A percentile compares a stretch with the other conserved stretches of the same genome.
phyloP scores from a whole-genome alignment of 2,329 filamentous ascomycete species.

The Zelopaecilomyces penicillatus region DNA sequence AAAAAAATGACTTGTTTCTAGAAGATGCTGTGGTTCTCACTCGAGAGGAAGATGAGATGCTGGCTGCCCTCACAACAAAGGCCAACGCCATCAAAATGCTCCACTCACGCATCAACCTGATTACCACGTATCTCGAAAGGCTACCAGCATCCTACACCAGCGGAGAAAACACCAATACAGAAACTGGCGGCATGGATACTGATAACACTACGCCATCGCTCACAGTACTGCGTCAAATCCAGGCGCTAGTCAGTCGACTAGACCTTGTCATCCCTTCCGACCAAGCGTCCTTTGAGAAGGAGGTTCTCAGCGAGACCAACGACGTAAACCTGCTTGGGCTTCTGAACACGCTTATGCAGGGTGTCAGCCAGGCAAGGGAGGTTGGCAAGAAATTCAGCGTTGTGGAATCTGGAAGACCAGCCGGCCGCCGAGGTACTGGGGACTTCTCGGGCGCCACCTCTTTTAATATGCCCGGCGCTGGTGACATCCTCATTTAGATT shows the following conservation, averaged over 20 bases:
- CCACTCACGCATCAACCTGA: constrained; percentile 63
- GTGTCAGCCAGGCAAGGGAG: constrained; percentile 61
- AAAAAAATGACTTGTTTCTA: constrained; percentile 19
- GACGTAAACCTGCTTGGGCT: constrained; percentile 74
- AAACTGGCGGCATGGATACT: constrained; percentile 23
- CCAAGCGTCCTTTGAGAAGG: constrained; percentile 54
- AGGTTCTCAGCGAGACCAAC: constrained; percentile 70
- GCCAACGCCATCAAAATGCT: constrained; percentile 93
- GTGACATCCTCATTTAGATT: constrained; percentile 23
- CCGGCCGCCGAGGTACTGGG: constrained; percentile 10
- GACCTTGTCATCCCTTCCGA: constrained; percentile 71
- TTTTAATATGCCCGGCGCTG: constrained; percentile 19
- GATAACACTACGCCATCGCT: constrained; percentile 46
- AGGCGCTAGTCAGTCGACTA: constrained; percentile 74
- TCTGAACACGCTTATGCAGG: constrained; percentile 66
- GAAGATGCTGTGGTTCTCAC: constrained; percentile 40
- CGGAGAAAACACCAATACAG: constrained; percentile 32
- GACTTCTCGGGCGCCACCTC: constrained; percentile 16
- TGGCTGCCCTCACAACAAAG: constrained; percentile 69
- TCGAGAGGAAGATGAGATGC: constrained; percentile 52
- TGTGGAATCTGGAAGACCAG: constrained; percentile 36
- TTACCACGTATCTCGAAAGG: constrained; percentile 67
- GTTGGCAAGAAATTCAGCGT: constrained; percentile 66
- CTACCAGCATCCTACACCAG: constrained; percentile 59
- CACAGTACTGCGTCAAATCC: constrained; percentile 76